Evolutionary conservation across 352 stramenopile genomes (phyloP), one percentile per base, ranked within the genome.

Genomic region (Pythium utonaiense): DNA sequence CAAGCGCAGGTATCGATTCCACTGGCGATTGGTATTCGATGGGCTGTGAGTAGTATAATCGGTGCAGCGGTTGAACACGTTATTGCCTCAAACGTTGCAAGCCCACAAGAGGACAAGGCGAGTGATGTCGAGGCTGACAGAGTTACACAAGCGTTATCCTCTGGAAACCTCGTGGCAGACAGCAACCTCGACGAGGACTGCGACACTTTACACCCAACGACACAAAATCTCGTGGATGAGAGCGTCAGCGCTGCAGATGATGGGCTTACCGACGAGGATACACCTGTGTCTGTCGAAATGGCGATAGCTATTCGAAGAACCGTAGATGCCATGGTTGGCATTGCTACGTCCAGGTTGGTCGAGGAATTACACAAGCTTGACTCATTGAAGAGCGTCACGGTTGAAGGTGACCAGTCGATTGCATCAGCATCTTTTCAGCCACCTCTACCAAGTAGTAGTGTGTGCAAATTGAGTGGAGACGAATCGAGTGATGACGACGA

Each of bases 251-350:
- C 48, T 9, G 10, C 16, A n/a, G 45, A 62, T 31, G 7, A 12
- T 12, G 53, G 31, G 16, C 1, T 14, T n/a, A n/a, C n/a, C n/a
- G n/a, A n/a, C n/a, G n/a, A n/a, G n/a, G n/a, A n/a, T n/a, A n/a
- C n/a, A 9, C 38, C 56, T 4, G 16, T 62, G 10, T 55, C 56
- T 6, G 56, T 84, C 51, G 64, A 71, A 57, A 81, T 75, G 71
- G 70, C 66, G n/a, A 76, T 81, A 50, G 73, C 75, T 19, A 74
- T 81, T 40, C 64, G 70, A 38, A 72, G 60, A 53, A 70, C 70
- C 12, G 69, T 84, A 13, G 70, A 71, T 31, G 71, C 65, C 2
- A 70, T 84, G 41, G 69, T 84, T 40, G 65, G 67, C n/a, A 41
- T 81, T 8, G 70, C 68, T 27, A 52, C 60, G 4, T 34, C 55